Percentiles rank a stretch among this genome's conserved stretches.
phyloP scores from a whole-genome alignment of 768 basidiomycete genomes.

The Sporobolomyces phaffii region DNA sequence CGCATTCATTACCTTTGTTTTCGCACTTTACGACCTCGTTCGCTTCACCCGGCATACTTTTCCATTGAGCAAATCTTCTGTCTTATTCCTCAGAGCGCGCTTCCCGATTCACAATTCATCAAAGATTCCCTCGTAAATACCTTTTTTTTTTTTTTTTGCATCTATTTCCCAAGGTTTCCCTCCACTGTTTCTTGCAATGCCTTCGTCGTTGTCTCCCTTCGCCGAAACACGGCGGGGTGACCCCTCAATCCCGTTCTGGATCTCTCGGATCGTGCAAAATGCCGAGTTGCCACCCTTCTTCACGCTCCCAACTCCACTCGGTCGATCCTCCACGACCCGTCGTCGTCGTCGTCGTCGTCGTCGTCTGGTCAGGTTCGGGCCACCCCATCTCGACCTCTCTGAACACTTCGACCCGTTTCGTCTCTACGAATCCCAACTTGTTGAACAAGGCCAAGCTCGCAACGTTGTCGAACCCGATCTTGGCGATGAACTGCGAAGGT shows the following conservation, averaged over 20 bases:
- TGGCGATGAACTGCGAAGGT: constrained; percentile 56
- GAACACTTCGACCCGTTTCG: constrained; percentile 67
- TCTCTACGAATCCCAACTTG: constrained; percentile 66
- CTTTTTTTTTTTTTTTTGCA: not conserved
- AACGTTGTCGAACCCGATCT: constrained; percentile 64
- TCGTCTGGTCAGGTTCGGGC: not conserved
- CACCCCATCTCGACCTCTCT: constrained; percentile 74
- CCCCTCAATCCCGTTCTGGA: constrained; percentile 15
- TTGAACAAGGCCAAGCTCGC: constrained; percentile 68
- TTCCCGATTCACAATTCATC: too few species aligned
- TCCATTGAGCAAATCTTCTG: too few species aligned
- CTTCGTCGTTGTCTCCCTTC: not conserved
- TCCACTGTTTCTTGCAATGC: not conserved
- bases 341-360: not conserved
- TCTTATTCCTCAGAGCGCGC: too few species aligned
- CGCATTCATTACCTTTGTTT: too few species aligned
- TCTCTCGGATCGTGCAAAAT: constrained; percentile 19
- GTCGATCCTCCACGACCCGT: not conserved
- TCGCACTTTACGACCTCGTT: too few species aligned
- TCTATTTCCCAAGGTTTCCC: not conserved
- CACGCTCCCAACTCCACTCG: constrained; percentile 18
- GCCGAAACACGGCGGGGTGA: too few species aligned
- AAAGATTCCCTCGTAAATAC: too few species aligned
- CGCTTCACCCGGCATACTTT: too few species aligned
- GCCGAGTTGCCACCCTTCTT: constrained; percentile 5